A percentile compares a stretch with the other conserved stretches of the same genome.
Conservation (phyloP, 2,329 filamentous ascomycete species). For the Phialophora tarda region DNA sequence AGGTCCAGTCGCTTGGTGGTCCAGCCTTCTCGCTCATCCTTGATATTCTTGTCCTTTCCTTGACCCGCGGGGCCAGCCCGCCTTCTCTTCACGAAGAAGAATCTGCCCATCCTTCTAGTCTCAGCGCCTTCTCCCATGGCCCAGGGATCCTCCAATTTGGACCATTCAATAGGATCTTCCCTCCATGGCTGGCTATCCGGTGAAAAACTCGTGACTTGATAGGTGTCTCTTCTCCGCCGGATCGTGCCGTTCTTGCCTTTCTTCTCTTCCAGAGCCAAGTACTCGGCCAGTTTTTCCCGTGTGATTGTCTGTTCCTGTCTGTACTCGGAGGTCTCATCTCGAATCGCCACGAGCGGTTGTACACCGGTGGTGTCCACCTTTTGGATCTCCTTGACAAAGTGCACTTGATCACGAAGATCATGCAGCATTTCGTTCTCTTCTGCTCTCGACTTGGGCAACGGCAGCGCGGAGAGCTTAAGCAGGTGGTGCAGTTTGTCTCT, state of each 20-base stretch:
- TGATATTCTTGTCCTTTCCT: conserved; percentile 6
- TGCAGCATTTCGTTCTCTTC: conserved; percentile 74
- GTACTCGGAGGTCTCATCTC: conserved; percentile 66
- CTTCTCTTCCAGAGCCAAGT: conserved; percentile 49
- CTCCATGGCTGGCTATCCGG: conserved; percentile 29
- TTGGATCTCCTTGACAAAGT: conserved; percentile 89
- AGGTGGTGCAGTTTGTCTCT: conserved; percentile 77
- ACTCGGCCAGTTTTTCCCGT: conserved; percentile 46
- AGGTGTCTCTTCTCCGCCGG: conserved; percentile 49
- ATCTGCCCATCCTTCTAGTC: conserved; percentile 71
- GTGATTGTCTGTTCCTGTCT: conserved; percentile 49
- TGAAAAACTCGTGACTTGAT: conserved; percentile 16
- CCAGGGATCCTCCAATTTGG: conserved; percentile 65
- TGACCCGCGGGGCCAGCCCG: background rate
- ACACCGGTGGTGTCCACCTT: conserved; percentile 74
- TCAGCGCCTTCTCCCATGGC: conserved; percentile 66
- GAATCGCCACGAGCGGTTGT: conserved; percentile 75
- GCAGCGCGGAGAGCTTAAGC: conserved; percentile 85
- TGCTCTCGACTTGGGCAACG: conserved; percentile 62
- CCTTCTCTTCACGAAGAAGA: conserved; percentile 71
- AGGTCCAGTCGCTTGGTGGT: background rate
- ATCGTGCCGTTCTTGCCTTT: conserved; percentile 55
- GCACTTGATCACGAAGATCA: conserved; percentile 79
- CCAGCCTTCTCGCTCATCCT: background rate
- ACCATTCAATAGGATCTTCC: conserved; percentile 39